Evolutionary conservation across 805 yeast genomes (phyloP).

Genomic region (Sugiyamaella qingdaonensis): DNA sequence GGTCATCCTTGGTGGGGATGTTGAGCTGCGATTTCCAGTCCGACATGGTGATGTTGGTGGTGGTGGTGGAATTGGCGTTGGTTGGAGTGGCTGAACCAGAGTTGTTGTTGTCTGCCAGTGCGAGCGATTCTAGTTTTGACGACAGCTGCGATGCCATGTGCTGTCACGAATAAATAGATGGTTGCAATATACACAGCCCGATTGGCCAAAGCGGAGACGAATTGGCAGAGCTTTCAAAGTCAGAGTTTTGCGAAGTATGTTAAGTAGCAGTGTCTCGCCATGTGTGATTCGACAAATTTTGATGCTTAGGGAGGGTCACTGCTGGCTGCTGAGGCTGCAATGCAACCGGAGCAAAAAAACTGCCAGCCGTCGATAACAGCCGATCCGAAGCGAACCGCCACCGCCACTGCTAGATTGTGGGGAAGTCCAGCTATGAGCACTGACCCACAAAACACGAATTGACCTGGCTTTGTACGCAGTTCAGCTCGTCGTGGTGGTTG

Average conservation of each 20-base stretch:
- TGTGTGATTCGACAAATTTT: neutral
- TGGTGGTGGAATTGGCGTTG: neutral
- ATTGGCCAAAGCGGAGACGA: neutral
- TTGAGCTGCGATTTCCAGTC: constrained; percentile 70
- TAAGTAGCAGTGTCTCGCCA: neutral
- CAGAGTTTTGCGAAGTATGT: neutral
- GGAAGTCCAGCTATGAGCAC: too few species aligned
- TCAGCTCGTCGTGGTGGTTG: too few species aligned
- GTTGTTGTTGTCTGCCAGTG: neutral
- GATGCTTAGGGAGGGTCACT: neutral
- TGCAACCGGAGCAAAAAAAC: too few species aligned
- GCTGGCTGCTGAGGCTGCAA: too few species aligned
- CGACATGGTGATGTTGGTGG: constrained; percentile 6
- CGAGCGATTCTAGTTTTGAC: neutral
- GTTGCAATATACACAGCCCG: neutral
- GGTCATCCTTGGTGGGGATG: constrained; percentile 78
- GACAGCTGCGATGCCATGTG: neutral
- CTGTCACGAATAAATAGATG: neutral
- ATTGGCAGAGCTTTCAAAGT: neutral
- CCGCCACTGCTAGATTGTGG: too few species aligned
- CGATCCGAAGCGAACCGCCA: too few species aligned
- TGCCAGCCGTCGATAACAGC: too few species aligned
- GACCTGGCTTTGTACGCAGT: too few species aligned
- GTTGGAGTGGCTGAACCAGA: neutral
- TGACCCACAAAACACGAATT: too few species aligned